These are phyloP conservation scores for Pinus albicaulis DNA, from an alignment of 75 land plant genomes.

Conservation along the genomic window DNA sequence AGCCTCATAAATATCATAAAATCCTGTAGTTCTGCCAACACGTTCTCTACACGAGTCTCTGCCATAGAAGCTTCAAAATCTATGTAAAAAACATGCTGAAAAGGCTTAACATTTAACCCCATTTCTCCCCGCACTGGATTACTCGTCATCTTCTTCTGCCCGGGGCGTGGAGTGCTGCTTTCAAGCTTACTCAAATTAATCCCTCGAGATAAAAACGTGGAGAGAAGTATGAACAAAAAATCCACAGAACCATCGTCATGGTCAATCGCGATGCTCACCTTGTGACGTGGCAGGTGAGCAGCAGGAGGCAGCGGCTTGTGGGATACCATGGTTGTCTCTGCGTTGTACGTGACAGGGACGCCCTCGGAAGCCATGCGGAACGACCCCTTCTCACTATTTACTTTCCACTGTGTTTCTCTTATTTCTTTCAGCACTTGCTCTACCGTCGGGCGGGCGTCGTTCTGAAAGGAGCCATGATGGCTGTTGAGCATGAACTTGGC, in stretches of 20 bases:
- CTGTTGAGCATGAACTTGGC: background rate
- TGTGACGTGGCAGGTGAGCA: background rate
- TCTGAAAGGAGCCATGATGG: no score
- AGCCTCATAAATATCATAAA: background rate
- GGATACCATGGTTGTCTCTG: slow-evolving; percentile 20
- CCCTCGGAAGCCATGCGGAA: slow-evolving; percentile 37
- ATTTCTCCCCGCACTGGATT: background rate
- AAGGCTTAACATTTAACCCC: background rate
- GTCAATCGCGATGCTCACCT: background rate
- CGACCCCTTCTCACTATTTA: no score
- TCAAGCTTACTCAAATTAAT: background rate
- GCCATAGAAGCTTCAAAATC: background rate
- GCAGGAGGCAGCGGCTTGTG: background rate
- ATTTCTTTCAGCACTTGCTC: background rate
- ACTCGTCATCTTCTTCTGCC: no score
- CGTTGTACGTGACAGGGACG: slow-evolving; percentile 33
- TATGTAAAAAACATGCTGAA: background rate
- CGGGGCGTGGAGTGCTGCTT: background rate
- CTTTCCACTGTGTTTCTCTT: background rate
- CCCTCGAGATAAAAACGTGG: background rate
- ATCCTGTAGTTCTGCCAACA: background rate
- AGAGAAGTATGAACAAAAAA: background rate
- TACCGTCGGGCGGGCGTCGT: background rate
- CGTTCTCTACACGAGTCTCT: background rate
- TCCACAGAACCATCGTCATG: background rate